Conservation (phyloP, 192 early-diverging fungal genomes). For the Mortierella antarctica region DNA sequence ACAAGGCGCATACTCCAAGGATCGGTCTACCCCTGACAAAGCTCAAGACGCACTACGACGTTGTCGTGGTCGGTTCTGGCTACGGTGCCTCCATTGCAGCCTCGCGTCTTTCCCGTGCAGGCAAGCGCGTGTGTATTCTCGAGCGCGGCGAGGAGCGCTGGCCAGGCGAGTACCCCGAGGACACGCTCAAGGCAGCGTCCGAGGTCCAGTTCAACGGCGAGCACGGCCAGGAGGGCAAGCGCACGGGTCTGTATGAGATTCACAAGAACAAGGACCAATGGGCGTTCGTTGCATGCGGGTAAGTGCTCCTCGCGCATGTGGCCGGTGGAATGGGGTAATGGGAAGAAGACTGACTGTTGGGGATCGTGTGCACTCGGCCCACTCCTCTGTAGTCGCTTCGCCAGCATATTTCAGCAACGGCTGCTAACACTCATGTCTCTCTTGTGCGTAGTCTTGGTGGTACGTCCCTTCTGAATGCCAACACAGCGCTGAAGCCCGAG, state of each 20-base stretch:
- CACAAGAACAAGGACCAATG: slow-evolving; percentile 54
- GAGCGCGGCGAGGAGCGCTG: slow-evolving; percentile 59
- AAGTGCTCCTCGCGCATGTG: slow-evolving; percentile 4
- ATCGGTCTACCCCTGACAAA: slow-evolving; percentile 30
- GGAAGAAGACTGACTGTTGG: neutral
- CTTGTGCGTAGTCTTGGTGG: slow-evolving; percentile 51
- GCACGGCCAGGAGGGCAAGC: slow-evolving; percentile 44
- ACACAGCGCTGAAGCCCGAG: slow-evolving; percentile 55
- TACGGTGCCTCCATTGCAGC: slow-evolving; percentile 60
- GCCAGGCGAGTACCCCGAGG: slow-evolving; percentile 59
- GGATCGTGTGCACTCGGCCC: neutral
- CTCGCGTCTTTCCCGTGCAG: slow-evolving; percentile 55
- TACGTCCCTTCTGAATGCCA: slow-evolving; percentile 59
- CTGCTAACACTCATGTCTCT: neutral
- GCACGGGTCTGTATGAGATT: slow-evolving; percentile 54
- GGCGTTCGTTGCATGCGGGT: slow-evolving; percentile 56
- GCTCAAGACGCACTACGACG: slow-evolving; percentile 56
- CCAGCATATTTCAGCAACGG: neutral
- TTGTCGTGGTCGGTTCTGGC: slow-evolving; percentile 57
- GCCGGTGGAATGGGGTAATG: neutral
- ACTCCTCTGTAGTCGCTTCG: neutral
- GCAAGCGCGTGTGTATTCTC: slow-evolving; percentile 55
- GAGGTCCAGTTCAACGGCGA: slow-evolving; percentile 52
- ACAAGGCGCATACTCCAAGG: slow-evolving; percentile 29
- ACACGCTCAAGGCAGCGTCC: slow-evolving; percentile 27